Evolutionary conservation across 2,329 filamentous ascomycete species (phyloP), one percentile per base, ranked within the genome.

Genomic region (Fusarium sp.): DNA sequence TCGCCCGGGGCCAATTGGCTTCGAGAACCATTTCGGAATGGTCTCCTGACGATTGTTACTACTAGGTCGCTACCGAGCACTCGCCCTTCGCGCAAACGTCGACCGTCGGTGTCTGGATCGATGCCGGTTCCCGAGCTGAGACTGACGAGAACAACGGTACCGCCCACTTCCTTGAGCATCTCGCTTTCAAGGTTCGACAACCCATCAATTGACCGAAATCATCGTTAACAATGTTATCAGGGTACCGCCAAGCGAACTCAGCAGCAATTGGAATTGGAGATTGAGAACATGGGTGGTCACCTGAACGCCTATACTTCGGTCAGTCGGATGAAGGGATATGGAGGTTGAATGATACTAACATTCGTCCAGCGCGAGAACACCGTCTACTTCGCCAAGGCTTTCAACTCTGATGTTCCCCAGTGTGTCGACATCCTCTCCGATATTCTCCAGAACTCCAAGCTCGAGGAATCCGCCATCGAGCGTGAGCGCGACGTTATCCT

Each of bases 261-360:
- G 85, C 92, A 97, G 82, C 96, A 99, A 86, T 88, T 99, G 81
- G 96, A 99, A 87, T 91, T 99, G 73, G 96, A 99, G 88, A 98
- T 99, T 80, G 96, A 99, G 89, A 99, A 99, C 87, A 98, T 99
- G 93, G 96, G 96, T 82, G 96, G 94, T 73, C 96, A 99, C 87
- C 89, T 99, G 78, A 99, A 99, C 85, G 96, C 96, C 82, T 99
- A 99, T 88, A 99, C 96, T 78, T 98, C 95, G 87, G 95, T 98
- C 90, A 79, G 92, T 84, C 76, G 77, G 77, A 63, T 66, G 51
- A 70, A 70, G 66, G 72, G 70, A 75, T 69, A 65, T 40, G 34
- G 50, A 46, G 40, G 29, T 46, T 53, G 57, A 67, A 45, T 53
- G n/a, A 59, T 51, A 62, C 78, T 80, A 75, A 80, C 67, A 56